Percentiles rank a stretch among this genome's conserved stretches.
Evolutionary conservation across 768 basidiomycete species (phyloP).

Genomic region (Pisolithus albus): DNA sequence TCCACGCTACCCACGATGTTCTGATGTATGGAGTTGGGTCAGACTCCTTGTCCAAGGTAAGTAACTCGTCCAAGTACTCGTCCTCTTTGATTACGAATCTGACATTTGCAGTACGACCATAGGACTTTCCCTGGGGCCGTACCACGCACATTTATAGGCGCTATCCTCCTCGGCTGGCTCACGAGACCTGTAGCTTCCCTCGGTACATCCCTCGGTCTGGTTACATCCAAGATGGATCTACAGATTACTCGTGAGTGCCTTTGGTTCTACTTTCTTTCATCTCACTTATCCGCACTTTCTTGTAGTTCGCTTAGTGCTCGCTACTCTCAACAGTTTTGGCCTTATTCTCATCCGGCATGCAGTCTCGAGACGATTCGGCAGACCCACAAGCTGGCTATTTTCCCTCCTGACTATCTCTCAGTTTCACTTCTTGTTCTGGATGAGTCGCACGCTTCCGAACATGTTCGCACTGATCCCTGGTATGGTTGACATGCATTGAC

Average conservation of each 20-base stretch:
- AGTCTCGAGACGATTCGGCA: conserved; percentile 58
- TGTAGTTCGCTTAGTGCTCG: conserved; percentile 69
- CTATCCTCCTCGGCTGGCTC: conserved; percentile 57
- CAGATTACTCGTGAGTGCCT: conserved; percentile 58
- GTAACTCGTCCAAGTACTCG: not conserved
- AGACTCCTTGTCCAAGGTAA: conserved; percentile 41
- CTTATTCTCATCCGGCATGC: conserved; percentile 61
- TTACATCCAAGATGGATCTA: conserved; percentile 55
- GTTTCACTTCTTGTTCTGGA: conserved; percentile 92
- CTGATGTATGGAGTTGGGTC: conserved; percentile 62
- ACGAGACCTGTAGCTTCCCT: conserved; percentile 43
- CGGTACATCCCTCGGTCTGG: conserved; percentile 34
- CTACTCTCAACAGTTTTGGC: conserved; percentile 53
- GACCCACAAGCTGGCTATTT: conserved; percentile 50
- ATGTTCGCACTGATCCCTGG: conserved; percentile 84
- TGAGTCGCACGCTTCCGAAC: conserved; percentile 89
- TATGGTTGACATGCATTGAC: conserved; percentile 25
- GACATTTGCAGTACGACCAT: conserved; percentile 73
- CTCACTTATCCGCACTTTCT: not conserved
- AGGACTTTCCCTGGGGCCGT: conserved; percentile 82
- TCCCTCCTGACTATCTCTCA: conserved; percentile 68
- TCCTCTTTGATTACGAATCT: not conserved
- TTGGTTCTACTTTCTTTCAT: not conserved
- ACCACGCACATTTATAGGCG: conserved; percentile 81
- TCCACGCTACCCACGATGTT: conserved; percentile 87